Evolutionary conservation across 2,329 filamentous ascomycete species (phyloP), one percentile per base, ranked within the genome.

Genomic region (Ophiosphaerella herpotricha): DNA sequence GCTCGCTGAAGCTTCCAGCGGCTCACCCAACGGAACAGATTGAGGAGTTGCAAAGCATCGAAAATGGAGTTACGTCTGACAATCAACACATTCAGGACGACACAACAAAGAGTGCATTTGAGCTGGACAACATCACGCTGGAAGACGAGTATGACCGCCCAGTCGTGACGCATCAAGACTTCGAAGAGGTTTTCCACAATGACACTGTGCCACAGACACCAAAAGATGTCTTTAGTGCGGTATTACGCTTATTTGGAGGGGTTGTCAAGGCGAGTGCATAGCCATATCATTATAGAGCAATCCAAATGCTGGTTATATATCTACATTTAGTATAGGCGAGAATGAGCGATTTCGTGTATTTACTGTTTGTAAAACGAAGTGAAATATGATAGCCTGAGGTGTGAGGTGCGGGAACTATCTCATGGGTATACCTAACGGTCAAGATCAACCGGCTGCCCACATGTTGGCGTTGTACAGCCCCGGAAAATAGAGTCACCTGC

Each of bases 11-110:
- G 42, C 57, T 73, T 14, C 60, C 62, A 18, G 64, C 63, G 1
- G 64, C 67, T 13, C 67, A 72, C 16, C 68, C 68, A 12, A 65
- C 71, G 24, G 58, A 67, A 7, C 76, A 68, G 5, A 48, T 60
- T 4, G 77, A 71, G 18, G 18, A 14, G 57, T 62, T 29, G 23
- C 62, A 43, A 12, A 39, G 46, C 29, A 44, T 44, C 18, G 45
- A 46, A 21, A 51, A 57, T 11, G 50, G 48, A 5, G 54, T 50
- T 9, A 43, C 44, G 21, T 52, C 50, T 7, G 40, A 50, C 32
- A 8, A 33, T 7, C 48, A 48, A 16, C 38, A 47, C 9, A 32
- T 11, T 8, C 21, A 38, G 23, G 35, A 39, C n/a, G 43, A 41
- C 11, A 24, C 37, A 38, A 16, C 38, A 52, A 14, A 43, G 33